Percentiles rank a stretch among this genome's conserved stretches.
phyloP scores from a whole-genome alignment of 441 rosid species.

The Brassica balearica region DNA sequence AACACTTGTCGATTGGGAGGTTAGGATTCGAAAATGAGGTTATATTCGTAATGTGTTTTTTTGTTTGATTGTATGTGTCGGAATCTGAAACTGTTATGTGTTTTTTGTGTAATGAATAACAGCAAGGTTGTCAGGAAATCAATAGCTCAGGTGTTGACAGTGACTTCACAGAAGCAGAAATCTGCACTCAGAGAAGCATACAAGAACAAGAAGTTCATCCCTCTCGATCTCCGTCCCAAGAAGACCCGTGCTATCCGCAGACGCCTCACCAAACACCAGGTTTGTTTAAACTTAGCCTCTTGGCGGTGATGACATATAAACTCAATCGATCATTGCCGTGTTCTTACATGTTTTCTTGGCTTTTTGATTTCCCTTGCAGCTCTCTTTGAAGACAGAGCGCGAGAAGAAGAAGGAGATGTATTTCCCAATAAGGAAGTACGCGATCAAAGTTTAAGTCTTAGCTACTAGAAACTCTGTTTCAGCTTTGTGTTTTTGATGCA shows the following conservation, averaged over 20 bases:
- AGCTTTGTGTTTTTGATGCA: background rate
- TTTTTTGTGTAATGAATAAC: conserved; percentile 4
- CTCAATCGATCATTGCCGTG: background rate
- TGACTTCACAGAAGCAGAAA: conserved; percentile 92
- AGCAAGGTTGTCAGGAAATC: conserved; percentile 87
- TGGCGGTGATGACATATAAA: background rate
- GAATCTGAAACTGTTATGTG: background rate
- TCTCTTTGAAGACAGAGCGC: conserved; percentile 67
- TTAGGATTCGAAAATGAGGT: background rate
- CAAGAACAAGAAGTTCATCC: conserved; percentile 85
- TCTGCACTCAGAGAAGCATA: conserved; percentile 83
- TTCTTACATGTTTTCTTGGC: background rate
- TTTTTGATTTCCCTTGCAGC: conserved; percentile 41
- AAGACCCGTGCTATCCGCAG: conserved; percentile 93
- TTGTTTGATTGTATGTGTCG: no score
- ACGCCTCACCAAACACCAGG: conserved; percentile 94
- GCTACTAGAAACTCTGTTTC: background rate
- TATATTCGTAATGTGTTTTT: no score
- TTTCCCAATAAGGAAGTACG: conserved; percentile 72
- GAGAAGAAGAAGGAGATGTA: conserved; percentile 79
- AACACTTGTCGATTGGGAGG: background rate
- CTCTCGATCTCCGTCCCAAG: conserved; percentile 98
- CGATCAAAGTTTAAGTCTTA: conserved; percentile 53
- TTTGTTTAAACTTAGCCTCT: background rate
- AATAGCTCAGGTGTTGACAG: conserved; percentile 94